phyloP scores from a whole-genome alignment of 2,329 filamentous ascomycete species.

The Neonectria magnoliae region DNA sequence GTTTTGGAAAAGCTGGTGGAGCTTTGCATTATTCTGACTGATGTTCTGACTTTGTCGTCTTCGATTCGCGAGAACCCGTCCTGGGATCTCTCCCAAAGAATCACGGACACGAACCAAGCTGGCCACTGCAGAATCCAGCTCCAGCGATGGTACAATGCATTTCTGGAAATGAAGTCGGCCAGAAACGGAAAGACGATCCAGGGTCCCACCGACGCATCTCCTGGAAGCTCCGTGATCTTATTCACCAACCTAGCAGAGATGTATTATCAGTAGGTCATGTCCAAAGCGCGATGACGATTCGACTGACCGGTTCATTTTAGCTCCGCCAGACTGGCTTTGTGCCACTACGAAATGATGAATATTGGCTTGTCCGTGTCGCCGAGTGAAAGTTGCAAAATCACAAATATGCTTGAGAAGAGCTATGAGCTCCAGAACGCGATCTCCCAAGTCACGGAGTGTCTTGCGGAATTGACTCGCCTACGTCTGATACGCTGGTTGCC shows the following conservation, averaged over 20 bases:
- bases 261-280: conserved; percentile 39
- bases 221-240: conserved; percentile 26
- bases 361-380: conserved; percentile 25
- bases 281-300: accelerated
- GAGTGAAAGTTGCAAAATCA: conserved; percentile 12
- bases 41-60: conserved; percentile 34
- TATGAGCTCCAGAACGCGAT: conserved; percentile 38
- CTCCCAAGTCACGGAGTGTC: conserved; percentile 34
- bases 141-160: conserved; percentile 34
- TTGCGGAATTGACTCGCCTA: conserved; percentile 31
- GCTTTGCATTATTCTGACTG: conserved; percentile 37
- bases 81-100: conserved; percentile 30
- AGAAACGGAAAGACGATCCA: conserved; percentile 22
- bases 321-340: conserved; percentile 33
- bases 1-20: conserved; percentile 36
- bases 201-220: not conserved
- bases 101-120: conserved; percentile 32
- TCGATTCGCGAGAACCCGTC: conserved; percentile 37
- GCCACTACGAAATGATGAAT: conserved; percentile 38
- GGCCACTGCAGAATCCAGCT: conserved; percentile 35
- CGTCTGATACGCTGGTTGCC: conserved; percentile 35
- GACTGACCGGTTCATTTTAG: not conserved
- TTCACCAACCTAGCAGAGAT: conserved; percentile 41
- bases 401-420: conserved; percentile 28
- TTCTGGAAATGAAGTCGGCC: conserved; percentile 30